Evolutionary conservation across 2,329 filamentous ascomycete genomes (phyloP).

Genomic region (Neurospora sp.): DNA sequence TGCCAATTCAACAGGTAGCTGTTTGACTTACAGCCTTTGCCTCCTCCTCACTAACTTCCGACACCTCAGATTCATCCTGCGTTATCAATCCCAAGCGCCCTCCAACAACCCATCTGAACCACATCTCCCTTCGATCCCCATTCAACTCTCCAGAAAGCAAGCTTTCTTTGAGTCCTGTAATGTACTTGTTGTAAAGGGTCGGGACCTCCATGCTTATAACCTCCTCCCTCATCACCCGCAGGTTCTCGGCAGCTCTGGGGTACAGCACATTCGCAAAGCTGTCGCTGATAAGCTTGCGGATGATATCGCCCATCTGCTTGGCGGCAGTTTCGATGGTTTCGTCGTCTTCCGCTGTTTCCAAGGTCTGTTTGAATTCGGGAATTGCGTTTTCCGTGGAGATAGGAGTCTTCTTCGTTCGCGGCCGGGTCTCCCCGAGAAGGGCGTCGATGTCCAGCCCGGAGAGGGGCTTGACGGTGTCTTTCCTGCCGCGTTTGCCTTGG

Average conservation of each 20-base stretch:
- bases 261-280: slow-evolving; percentile 73
- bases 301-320: slow-evolving; percentile 64
- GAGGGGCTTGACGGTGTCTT: slow-evolving; percentile 67
- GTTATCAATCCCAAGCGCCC: slow-evolving; percentile 66
- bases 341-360: slow-evolving; percentile 51
- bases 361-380: slow-evolving; percentile 78
- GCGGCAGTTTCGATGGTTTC: slow-evolving; percentile 56
- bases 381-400: slow-evolving; percentile 64
- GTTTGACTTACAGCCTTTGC: slow-evolving; percentile 46
- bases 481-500: slow-evolving; percentile 59
- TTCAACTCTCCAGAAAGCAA: slow-evolving; percentile 60
- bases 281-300: slow-evolving; percentile 57
- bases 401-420: slow-evolving; percentile 21
- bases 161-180: slow-evolving; percentile 61
- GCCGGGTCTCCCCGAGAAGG: slow-evolving; percentile 54
- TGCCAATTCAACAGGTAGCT: not conserved
- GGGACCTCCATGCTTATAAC: slow-evolving; percentile 68
- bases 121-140: slow-evolving; percentile 73
- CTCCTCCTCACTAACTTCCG: slow-evolving; percentile 58
- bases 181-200: slow-evolving; percentile 63
- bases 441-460: slow-evolving; percentile 83
- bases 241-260: slow-evolving; percentile 61
- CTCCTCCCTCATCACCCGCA: slow-evolving; percentile 71
- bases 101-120: slow-evolving; percentile 57
- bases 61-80: slow-evolving; percentile 49